Evolutionary conservation across 148 eudicot genomes (phyloP).

Genomic region (Nepenthes gracilis): DNA sequence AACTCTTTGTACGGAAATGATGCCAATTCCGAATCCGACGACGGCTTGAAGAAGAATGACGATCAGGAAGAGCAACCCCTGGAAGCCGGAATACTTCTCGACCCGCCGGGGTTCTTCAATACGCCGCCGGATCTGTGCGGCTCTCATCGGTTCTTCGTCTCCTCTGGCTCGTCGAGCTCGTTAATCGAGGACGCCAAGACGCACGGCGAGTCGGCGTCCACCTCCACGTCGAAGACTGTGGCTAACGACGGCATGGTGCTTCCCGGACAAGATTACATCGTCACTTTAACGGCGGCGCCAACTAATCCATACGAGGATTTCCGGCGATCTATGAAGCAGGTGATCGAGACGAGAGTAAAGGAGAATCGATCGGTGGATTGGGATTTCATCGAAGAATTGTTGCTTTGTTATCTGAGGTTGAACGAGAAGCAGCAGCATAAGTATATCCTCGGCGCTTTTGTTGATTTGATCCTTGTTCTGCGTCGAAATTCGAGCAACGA

Average conservation of each 20-base stretch:
- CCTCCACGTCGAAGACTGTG: background rate
- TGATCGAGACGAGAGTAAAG: slow-evolving; percentile 33
- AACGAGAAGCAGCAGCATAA: slow-evolving; percentile 48
- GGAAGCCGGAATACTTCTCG: background rate
- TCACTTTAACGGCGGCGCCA: slow-evolving; percentile 36
- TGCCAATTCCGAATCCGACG: background rate
- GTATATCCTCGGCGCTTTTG: slow-evolving; percentile 55
- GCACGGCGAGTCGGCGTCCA: slow-evolving; percentile 7
- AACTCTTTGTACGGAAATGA: slow-evolving; percentile 4
- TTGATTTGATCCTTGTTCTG: slow-evolving; percentile 34
- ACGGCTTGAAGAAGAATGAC: background rate
- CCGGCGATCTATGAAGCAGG: slow-evolving; percentile 52
- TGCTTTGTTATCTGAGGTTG: slow-evolving; percentile 53
- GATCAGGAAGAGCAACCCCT: background rate
- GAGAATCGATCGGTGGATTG: slow-evolving; percentile 41
- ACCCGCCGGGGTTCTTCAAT: background rate
- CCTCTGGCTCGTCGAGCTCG: background rate
- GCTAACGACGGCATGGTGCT: background rate
- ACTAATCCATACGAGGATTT: slow-evolving; percentile 48
- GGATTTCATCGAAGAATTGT: slow-evolving; percentile 67
- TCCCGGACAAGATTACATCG: slow-evolving; percentile 36
- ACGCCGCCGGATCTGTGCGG: background rate
- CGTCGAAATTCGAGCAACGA: slow-evolving; percentile 14
- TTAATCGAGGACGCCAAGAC: slow-evolving; percentile 9
- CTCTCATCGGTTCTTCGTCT: slow-evolving; percentile 3